Conservation (phyloP, 1,284 basidiomycete genomes). For the Moesziomyces sp. region DNA sequence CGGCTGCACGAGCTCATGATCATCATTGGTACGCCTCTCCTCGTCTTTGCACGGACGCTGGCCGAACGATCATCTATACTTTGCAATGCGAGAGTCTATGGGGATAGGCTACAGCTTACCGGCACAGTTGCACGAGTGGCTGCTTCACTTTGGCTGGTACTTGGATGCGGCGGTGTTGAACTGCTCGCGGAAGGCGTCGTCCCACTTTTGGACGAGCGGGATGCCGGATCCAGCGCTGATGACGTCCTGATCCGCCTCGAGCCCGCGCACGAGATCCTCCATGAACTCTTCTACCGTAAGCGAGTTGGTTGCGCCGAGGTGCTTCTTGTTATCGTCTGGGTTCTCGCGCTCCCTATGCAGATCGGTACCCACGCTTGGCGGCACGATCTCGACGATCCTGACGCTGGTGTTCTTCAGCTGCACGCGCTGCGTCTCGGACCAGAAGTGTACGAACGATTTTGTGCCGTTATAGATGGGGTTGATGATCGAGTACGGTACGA, state of each 20-base stretch:
- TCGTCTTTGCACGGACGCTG: too few species aligned
- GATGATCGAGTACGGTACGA: conserved; percentile 54
- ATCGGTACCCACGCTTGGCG: conserved; percentile 60
- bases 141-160: conserved; percentile 43
- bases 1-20: too few species aligned
- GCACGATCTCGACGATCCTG: conserved; percentile 61
- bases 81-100: background rate
- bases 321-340: conserved; percentile 64
- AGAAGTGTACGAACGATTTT: conserved; percentile 61
- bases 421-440: conserved; percentile 56
- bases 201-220: conserved; percentile 56
- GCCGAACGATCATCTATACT: background rate
- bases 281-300: conserved; percentile 62
- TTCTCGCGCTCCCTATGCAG: conserved; percentile 56
- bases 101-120: background rate
- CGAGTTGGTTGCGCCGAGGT: conserved; percentile 45
- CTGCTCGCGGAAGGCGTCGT: conserved; percentile 51
- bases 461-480: conserved; percentile 57
- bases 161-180: conserved; percentile 49
- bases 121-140: background rate
- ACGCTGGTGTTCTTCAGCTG: conserved; percentile 59
- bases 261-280: conserved; percentile 48
- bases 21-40: too few species aligned
- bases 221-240: conserved; percentile 55
- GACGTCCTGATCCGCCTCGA: conserved; percentile 55